Base-by-base conservation (phyloP, 495 filamentous ascomycete species). In the Cercophora scortea region DNA sequence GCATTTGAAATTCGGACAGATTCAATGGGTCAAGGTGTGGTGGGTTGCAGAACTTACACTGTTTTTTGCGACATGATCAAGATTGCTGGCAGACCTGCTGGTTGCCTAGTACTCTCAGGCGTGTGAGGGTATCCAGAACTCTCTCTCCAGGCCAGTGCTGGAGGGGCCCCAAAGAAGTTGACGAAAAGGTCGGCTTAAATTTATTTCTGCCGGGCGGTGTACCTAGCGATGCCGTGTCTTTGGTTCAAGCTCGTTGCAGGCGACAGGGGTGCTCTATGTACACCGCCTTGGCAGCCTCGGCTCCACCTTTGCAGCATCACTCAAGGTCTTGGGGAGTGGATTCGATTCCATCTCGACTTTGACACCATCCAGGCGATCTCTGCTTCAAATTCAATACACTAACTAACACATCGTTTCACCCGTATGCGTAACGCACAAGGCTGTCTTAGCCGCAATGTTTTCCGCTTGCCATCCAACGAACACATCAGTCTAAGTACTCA, bases 21-120 rank as follows among this genome's bases (percentile, higher is more conserved):
- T 25, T 25, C 2, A 25, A 2, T 25, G 25, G 25, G 25, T 25
- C 25, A 25, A 5, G 2, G 25, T 25, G 25, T 25, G 25, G 25
- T 25, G 25, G 25, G 2, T 5, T 25, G 25, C 7, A 17, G 25
- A 35, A 68, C 77, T 64, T 73, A 83, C 80, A 83, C 71, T 54
- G 77, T 76, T 53, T 83, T 84, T 66, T 77, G 79, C 56, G 73
- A 65, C 79, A 80, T 81, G 17, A 58, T 68, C 52, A 16, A 47
- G 42, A 33, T 32, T 45, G 48, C 42, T 38, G 49, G 44, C 44
- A 18, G 59, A 50, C 47, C 42, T 54, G 51, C 16, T 34, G 39
- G 8, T 42, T 18, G 44, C 10, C 36, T 42, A 45, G 17, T 13
- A 49, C 5, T 49, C 15, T 17, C 44, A 32, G 35, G 34, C 33